Base-by-base conservation (phyloP, 331 rosid species). In the Rosa hybrid region DNA sequence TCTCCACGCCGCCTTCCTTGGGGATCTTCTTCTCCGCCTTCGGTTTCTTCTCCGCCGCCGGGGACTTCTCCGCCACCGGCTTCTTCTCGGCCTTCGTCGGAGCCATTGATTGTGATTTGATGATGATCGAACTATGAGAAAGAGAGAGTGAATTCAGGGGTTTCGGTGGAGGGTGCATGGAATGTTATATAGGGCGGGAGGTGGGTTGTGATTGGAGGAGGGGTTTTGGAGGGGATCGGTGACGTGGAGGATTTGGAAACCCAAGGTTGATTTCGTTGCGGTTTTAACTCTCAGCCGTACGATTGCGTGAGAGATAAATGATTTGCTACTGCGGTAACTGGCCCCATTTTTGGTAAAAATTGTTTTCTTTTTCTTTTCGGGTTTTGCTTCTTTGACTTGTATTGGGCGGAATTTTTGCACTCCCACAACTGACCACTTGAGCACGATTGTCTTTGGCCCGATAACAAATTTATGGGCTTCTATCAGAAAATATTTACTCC, bases 11-110 rank as follows among this genome's bases (percentile, higher is more conserved):
- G 18, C 91, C 90, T 5, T 92, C 94, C 73, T 88, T 92, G 0
- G 91, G 23, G 41, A 92, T 84, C 90, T 92, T 86, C 88, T 83
- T 90, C 86, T 86, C 91, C 0, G 87, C 91, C 76, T 86, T 90
- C 2, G 89, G 91, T 42, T 83, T 86, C 87, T 86, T 91, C 86
- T 90, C 96, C n/a, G 88, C 83, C 57, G 86, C 80, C 12, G 86
- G 77, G 5, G 86, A 81, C 5, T 89, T 90, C n/a, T 90, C 86
- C 50, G 86, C 88, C 72, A 91, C 92, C 0, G 92, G 93, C 77
- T 81, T 88, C 83, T 90, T 90, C 84, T 88, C 97, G 0, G 73
- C 93, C 84, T 89, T 88, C 1, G 88, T 77, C 0, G 93, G 97
- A 12, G 94, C 93, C 97, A 92, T 92, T 25, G 81, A 8, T 62